Base-by-base conservation (phyloP, 1,139 yeast species). In the Nakaseomyces glabratus region DNA sequence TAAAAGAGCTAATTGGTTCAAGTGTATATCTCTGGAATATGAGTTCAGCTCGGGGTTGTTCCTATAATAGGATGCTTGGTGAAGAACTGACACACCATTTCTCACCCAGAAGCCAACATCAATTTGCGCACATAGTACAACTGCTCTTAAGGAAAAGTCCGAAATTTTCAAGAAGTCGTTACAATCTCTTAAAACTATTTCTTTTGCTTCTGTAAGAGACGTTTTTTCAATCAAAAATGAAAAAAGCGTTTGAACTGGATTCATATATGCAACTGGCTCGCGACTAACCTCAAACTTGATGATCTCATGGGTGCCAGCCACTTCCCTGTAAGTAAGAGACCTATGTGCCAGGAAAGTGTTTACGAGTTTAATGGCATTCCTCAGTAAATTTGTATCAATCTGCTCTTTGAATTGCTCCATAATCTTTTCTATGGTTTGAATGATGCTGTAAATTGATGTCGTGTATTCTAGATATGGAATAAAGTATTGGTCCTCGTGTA, bases 91-190 rank as follows among this genome's bases (percentile, higher is more conserved):
- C 32, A 62, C 48, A n/a, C 84, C 84, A 47, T 76, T 76, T 54
- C 82, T 65, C 3, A 76, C 69, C 84, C 84, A 76, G 41, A 71
- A 70, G 0, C 80, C 79, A 3, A 68, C 56, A 36, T 67, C 69
- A 4, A 74, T 66, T 46, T 76, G 82, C 2, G 72, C 57, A 8
- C 69, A 69, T 28, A 75, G 54, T 0, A 75, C 82, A 8, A 76
- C 61, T 14, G 78, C 67, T 48, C 82, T 64, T 33, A 81, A 57
- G 0, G 82, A 67, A 30, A 68, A 59, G 51, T 77, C 85, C 0
- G 80, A 64, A 13, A 74, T 60, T 3, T 55, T 52, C 36, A 68
- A 46, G 40, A 70, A 66, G 15, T 66, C 65, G 5, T 38, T 32
- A n/a, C 47, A 34, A 6, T 30, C 35, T 12, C 15, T 14, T 8